Base-by-base conservation (phyloP, 1,284 basidiomycete genomes). In the Ceratorhiza oryzae-sativae region DNA sequence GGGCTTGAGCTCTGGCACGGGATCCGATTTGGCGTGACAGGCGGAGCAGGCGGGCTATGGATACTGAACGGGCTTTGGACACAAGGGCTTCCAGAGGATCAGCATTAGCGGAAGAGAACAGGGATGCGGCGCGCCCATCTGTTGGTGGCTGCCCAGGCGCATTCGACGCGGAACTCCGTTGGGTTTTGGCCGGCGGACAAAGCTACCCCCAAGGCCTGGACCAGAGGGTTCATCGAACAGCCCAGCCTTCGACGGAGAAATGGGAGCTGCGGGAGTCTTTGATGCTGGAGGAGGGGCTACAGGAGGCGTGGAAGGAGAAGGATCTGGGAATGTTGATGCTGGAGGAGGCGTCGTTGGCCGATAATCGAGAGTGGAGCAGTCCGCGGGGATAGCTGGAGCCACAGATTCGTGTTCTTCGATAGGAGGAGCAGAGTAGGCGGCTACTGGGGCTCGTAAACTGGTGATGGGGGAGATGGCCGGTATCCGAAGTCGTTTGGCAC, bases 341-440 rank as follows among this genome's bases (percentile, higher is more conserved):
- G 63, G 77, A 74, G 84, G 83, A 30, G 80, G 77, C 74, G 81
- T 77, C 12, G 79, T 77, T 6, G 82, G 80, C 72, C 82, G 78
- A 71, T 84, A 84, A 30, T 81, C 83, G 15, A 81, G 82, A 20
- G 78, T 81, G 77, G 84, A 82, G 32, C 79, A 79, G 75, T 83
- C 81, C 51, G 76, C 76, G 25, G 76, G 71, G 32, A 76, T n/a
- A 15, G 30, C 30, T 9, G 75, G 32, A 32, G 46, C 30, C 23
- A n/a, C 46, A 41, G 48, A 36, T 15, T 67, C 63, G 25, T 49
- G 76, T 72, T 15, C 74, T 46, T 20, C 77, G 77, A 23, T 76
- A 9, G 30, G 18, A 8, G 51, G n/a, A 2, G 51, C 51, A 49
- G 27, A 75, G 58, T 27, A 78, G 76, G 41, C 42, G 46, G 67